Conservation (phyloP, 257 asterid species). For the Mentha longifolia region DNA sequence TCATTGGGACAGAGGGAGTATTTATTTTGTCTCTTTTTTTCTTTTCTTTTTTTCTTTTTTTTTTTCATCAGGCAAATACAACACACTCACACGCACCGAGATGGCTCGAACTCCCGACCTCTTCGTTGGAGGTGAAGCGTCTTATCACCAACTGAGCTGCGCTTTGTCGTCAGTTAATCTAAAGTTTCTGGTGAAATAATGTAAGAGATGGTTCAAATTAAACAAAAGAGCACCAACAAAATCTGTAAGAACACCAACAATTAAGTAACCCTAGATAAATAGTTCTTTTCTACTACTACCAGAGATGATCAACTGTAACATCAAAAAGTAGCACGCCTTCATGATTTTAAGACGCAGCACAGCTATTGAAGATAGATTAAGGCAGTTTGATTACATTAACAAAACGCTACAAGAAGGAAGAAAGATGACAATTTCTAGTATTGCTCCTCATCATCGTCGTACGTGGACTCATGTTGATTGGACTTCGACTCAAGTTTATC, state of each 20-base stretch:
- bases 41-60: too few species aligned
- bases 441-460: neutral
- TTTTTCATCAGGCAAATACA: too few species aligned
- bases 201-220: neutral
- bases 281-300: neutral
- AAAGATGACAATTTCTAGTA: neutral
- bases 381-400: neutral
- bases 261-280: neutral
- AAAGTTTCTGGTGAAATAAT: neutral
- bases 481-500: neutral
- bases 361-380: too few species aligned
- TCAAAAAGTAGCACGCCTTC: neutral
- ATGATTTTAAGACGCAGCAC: too few species aligned
- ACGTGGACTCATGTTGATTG: neutral
- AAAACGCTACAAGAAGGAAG: neutral
- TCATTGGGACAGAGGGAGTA: too few species aligned
- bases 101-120: too few species aligned
- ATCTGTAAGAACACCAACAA: neutral
- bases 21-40: too few species aligned
- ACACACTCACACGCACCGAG: too few species aligned
- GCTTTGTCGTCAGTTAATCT: too few species aligned
- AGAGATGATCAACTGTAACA: neutral
- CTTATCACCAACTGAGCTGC: too few species aligned
- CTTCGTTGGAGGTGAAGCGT: too few species aligned
- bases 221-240: neutral